phyloP scores from a whole-genome alignment of 352 stramenopile genomes.

The Pythium aphanidermatum region DNA sequence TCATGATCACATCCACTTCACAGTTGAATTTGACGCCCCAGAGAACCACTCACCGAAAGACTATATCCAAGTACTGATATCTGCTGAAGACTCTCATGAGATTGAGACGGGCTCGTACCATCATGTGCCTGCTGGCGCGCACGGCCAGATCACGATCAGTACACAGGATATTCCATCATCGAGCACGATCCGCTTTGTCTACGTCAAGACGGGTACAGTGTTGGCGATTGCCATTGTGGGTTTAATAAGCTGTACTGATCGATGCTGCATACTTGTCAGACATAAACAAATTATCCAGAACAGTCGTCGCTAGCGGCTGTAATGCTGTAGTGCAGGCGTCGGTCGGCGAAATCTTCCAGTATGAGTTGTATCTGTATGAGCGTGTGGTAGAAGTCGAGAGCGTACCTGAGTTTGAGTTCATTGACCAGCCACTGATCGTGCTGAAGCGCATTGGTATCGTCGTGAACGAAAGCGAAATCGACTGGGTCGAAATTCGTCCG shows the following conservation, averaged over 20 bases:
- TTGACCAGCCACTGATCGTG: constrained; percentile 81
- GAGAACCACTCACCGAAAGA: constrained; percentile 80
- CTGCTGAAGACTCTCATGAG: constrained; percentile 58
- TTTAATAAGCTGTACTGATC: background rate
- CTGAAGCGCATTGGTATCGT: constrained; percentile 83
- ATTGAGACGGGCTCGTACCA: constrained; percentile 78
- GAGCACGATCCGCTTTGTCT: constrained; percentile 77
- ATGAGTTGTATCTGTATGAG: constrained; percentile 83
- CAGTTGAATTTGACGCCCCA: constrained; percentile 77
- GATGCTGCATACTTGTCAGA: constrained; percentile 25
- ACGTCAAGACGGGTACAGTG: constrained; percentile 62
- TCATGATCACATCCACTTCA: too few relatives aligned
- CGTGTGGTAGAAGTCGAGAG: constrained; percentile 85
- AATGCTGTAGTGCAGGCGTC: constrained; percentile 80
- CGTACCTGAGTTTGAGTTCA: constrained; percentile 82
- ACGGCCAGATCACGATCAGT: constrained; percentile 73
- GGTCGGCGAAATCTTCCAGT: constrained; percentile 86
- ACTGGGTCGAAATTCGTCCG: constrained; percentile 70
- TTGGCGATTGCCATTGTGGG: background rate
- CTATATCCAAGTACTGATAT: constrained; percentile 83
- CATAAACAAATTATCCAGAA: constrained; percentile 79
- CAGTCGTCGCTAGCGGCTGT: constrained; percentile 81
- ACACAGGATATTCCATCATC: constrained; percentile 59
- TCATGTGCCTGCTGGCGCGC: constrained; percentile 49
- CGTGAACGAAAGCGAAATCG: constrained; percentile 58